A percentile compares a stretch with the other conserved stretches of the same genome.
These are phyloP conservation scores for Thelonectria discophora DNA, from an alignment of 2,329 filamentous ascomycete genomes.

Conservation along the genomic window DNA sequence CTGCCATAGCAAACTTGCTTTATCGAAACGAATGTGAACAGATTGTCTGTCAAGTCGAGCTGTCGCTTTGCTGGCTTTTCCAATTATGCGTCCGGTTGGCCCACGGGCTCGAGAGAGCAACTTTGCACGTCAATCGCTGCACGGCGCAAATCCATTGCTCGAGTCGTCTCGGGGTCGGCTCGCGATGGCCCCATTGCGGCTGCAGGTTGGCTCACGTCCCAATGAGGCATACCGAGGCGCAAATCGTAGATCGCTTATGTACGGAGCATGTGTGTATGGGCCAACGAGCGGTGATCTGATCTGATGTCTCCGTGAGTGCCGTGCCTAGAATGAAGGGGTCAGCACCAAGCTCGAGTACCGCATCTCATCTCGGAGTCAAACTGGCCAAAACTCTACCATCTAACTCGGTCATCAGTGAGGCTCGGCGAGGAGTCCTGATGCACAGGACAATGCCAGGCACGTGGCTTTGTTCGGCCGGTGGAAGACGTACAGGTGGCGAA, in stretches of 20 bases:
- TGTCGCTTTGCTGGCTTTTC: neutral
- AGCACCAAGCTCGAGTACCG: neutral
- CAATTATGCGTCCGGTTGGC: constrained; percentile 16
- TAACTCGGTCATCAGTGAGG: neutral
- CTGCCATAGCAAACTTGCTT: constrained; percentile 6
- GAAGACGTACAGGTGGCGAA: constrained; percentile 26
- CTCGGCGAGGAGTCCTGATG: constrained; percentile 27
- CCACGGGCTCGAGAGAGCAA: neutral
- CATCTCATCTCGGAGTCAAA: neutral
- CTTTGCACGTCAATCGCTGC: constrained; percentile 1
- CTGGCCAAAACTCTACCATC: too few relatives aligned
- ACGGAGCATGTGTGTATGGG: neutral
- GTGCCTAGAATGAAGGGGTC: neutral
- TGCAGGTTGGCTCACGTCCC: constrained; percentile 12
- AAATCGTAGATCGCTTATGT: constrained; percentile 11
- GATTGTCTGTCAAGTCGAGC: neutral
- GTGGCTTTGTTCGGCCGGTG: constrained; percentile 27
- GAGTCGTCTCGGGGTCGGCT: constrained; percentile 1
- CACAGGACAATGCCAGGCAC: constrained; percentile 36
- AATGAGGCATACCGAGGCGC: constrained; percentile 10
- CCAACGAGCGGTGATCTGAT: neutral
- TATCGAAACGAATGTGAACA: constrained; percentile 13
- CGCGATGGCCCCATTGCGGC: constrained; percentile 4
- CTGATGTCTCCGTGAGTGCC: neutral
- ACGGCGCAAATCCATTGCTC: constrained; percentile 6